Evolutionary conservation across 2,329 filamentous ascomycete genomes (phyloP), one percentile per base, ranked within the genome.

Genomic region (Verticillium tricorpus): DNA sequence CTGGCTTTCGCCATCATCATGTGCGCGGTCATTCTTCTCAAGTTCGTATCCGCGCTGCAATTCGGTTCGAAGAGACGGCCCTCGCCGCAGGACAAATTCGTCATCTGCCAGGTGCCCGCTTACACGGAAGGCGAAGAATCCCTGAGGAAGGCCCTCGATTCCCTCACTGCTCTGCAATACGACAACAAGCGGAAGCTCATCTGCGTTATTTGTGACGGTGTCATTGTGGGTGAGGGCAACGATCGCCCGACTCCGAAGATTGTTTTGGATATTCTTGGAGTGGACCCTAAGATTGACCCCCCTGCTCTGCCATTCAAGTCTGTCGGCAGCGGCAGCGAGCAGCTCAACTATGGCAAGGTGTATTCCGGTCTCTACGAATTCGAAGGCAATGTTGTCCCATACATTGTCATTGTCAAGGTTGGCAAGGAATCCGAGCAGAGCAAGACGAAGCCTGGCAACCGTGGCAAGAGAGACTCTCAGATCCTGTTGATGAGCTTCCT

Each of bases 151-250:
- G 94, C 93, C 59, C 83, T 99, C 2, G 95, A 99, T 73, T 98
- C 95, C 1, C 83, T 98, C 63, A 97, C 95, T 17, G 92, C 93
- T 14, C 84, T 99, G 17, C 90, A 96, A 68, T 99, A 99, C 69
- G 95, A 99, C 77, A 97, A 99, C 78, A 99, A 99, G 81, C 85
- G 95, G 66, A 99, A 99, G 78, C 86, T 99, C 31, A 94, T 99
- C 67, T 95, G 89, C 69, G 92, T 99, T 64, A 92, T 99, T 68
- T 99, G 95, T 72, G 95, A 99, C 70, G 95, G 95, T 78, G 92
- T 97, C 82, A 96, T 98, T 74, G 91, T 97, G 55, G 95, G 95
- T 80, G 89, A 90, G 69, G 95, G 95, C 68, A 99, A 99, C 73
- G 95, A 99, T 76, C 87, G 94, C 61, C 94, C 95, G 9, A 99